Evolutionary conservation across 2,329 filamentous ascomycete species (phyloP).

Genomic region (Apiospora phragmitis): DNA sequence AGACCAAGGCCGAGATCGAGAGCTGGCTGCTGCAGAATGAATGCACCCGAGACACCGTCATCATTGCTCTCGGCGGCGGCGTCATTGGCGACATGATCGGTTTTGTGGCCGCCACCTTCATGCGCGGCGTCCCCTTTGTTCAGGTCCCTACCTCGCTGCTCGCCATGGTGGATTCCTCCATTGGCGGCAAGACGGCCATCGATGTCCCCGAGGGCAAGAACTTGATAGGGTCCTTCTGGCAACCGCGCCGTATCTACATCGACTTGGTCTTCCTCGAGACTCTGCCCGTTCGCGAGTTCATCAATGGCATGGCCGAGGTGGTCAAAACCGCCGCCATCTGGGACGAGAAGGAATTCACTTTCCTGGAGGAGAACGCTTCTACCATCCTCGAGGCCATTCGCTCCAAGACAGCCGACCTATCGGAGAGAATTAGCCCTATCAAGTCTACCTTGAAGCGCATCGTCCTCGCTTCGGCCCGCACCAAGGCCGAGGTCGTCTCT

Average conservation of each 20-base stretch:
- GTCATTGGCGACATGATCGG: slow-evolving; percentile 98
- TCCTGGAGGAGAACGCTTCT: slow-evolving; percentile 79
- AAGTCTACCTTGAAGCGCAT: slow-evolving; percentile 71
- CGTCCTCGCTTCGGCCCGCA: slow-evolving; percentile 85
- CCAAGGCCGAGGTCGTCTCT: slow-evolving; percentile 94
- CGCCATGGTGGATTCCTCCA: slow-evolving; percentile 97
- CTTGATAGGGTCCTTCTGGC: slow-evolving; percentile 93
- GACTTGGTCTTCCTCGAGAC: slow-evolving; percentile 91
- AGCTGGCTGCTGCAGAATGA: slow-evolving; percentile 93
- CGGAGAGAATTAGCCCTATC: slow-evolving; percentile 69
- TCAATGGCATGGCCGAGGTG: slow-evolving; percentile 99
- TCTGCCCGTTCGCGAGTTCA: slow-evolving; percentile 85
- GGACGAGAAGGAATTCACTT: slow-evolving; percentile 82
- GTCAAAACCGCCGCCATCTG: slow-evolving; percentile 98
- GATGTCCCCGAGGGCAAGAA: slow-evolving; percentile 97
- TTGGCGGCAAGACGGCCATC: slow-evolving; percentile 97
- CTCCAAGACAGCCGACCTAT: slow-evolving; percentile 52
- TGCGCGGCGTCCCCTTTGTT: slow-evolving; percentile 94
- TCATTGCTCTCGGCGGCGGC: slow-evolving; percentile 91
- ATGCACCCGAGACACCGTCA: slow-evolving; percentile 93
- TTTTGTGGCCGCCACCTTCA: slow-evolving; percentile 96
- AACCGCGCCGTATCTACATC: slow-evolving; percentile 91
- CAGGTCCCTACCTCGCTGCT: slow-evolving; percentile 95
- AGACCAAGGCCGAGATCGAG: slow-evolving; percentile 93
- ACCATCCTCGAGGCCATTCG: slow-evolving; percentile 74